Evolutionary conservation across 1,284 basidiomycete species (phyloP).

Genomic region (Cronartium ribicola): DNA sequence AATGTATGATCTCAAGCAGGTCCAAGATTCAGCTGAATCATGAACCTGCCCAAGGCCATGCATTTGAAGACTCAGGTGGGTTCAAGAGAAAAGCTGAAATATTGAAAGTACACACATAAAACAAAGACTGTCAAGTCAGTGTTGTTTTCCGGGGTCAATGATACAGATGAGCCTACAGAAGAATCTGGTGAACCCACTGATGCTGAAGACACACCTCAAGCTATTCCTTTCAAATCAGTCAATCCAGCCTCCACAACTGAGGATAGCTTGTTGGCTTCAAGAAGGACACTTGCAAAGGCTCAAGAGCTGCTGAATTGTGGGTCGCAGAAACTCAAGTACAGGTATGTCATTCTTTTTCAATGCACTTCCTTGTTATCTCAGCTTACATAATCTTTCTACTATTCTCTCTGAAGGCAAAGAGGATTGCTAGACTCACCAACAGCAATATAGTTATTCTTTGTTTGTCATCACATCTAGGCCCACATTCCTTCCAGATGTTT

Average conservation of each 20-base stretch:
- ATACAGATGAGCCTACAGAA: neutral
- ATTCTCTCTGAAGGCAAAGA: neutral
- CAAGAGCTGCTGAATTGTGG: neutral
- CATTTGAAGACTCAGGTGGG: too few relatives aligned
- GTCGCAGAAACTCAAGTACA: neutral
- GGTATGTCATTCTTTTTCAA: neutral
- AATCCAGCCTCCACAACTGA: neutral
- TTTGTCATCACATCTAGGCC: conserved; percentile 1
- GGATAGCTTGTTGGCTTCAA: neutral
- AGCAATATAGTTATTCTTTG: neutral
- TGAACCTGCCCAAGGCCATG: too few relatives aligned
- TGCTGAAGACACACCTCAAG: neutral
- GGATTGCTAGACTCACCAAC: neutral
- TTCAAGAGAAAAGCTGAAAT: neutral
- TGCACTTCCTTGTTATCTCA: neutral
- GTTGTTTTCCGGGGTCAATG: neutral
- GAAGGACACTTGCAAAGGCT: neutral
- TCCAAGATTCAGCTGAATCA: too few relatives aligned
- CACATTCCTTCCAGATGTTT: neutral
- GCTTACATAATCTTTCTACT: neutral
- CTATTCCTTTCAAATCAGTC: neutral
- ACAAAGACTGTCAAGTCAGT: neutral
- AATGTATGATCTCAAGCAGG: too few relatives aligned
- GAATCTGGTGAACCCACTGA: too few relatives aligned
- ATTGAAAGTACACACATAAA: neutral